phyloP scores from a whole-genome alignment of 2,329 filamentous ascomycete species.

The Neofusicoccum ribis region DNA sequence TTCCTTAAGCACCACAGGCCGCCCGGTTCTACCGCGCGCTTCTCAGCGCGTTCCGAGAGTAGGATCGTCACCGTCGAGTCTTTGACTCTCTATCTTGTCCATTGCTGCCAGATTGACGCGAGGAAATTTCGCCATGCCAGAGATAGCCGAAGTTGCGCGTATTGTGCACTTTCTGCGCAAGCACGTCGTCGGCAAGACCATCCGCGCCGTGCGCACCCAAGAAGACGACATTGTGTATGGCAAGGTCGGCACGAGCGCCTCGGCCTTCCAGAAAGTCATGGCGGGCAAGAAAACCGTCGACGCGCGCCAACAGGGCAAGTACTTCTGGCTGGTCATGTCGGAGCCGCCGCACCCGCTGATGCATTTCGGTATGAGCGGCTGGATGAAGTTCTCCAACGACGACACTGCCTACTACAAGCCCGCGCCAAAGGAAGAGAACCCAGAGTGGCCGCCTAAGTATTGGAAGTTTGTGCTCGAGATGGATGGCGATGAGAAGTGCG shows the following conservation, averaged over 20 bases:
- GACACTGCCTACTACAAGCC: conserved; percentile 78
- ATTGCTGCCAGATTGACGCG: no score
- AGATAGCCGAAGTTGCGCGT: conserved; percentile 68
- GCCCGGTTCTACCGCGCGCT: background rate
- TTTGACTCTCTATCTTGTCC: no score
- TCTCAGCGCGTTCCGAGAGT: no score
- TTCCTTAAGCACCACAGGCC: background rate
- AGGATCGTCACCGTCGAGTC: background rate
- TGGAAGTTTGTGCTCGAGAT: conserved; percentile 83
- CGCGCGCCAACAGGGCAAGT: conserved; percentile 89
- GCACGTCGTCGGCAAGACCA: conserved; percentile 79
- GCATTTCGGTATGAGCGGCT: conserved; percentile 76
- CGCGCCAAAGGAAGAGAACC: conserved; percentile 55
- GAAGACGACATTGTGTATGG: conserved; percentile 87
- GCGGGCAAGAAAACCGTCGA: conserved; percentile 69
- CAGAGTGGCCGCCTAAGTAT: conserved; percentile 83
- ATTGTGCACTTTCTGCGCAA: conserved; percentile 82
- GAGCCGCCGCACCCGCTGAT: conserved; percentile 82
- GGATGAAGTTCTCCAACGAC: conserved; percentile 83
- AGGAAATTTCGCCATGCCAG: background rate
- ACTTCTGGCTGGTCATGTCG: conserved; percentile 86
- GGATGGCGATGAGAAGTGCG: conserved; percentile 60
- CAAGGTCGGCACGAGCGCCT: conserved; percentile 79
- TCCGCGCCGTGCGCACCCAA: conserved; percentile 67
- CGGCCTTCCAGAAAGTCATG: conserved; percentile 72